These are phyloP conservation scores for Hypoxylon crocopeplum DNA, from an alignment of 495 filamentous ascomycete genomes.

Conservation along the genomic window DNA sequence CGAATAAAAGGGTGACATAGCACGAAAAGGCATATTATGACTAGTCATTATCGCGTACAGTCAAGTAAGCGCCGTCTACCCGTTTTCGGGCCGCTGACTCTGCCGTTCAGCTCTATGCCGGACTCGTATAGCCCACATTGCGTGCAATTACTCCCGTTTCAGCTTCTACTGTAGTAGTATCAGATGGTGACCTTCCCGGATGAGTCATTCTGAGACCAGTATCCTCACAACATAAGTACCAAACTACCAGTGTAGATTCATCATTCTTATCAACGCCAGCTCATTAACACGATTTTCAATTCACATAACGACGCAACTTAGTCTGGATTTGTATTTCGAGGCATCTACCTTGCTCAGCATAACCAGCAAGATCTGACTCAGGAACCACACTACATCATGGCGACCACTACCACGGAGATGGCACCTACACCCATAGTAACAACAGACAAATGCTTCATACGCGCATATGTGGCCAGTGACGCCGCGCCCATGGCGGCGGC, in stretches of 20 bases:
- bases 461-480: conserved; percentile 41
- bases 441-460: conserved; percentile 40
- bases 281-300: too few relatives aligned
- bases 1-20: too few relatives aligned
- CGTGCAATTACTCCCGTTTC: too few relatives aligned
- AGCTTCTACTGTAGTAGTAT: background rate
- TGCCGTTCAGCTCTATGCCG: too few relatives aligned
- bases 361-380: background rate
- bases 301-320: background rate
- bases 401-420: background rate
- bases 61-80: too few relatives aligned
- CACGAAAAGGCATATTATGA: too few relatives aligned
- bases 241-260: too few relatives aligned
- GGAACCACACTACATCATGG: conserved; percentile 7
- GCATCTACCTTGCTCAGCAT: background rate
- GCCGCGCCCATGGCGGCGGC: conserved; percentile 27
- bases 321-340: background rate
- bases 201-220: background rate
- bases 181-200: background rate
- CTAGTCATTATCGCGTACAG: too few relatives aligned
- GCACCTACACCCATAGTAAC: conserved; percentile 22
- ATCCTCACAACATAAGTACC: background rate
- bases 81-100: too few relatives aligned
- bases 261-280: too few relatives aligned
- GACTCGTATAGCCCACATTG: too few relatives aligned